Conservation (phyloP, 441 rosid species). For the Daphne laureola region DNA sequence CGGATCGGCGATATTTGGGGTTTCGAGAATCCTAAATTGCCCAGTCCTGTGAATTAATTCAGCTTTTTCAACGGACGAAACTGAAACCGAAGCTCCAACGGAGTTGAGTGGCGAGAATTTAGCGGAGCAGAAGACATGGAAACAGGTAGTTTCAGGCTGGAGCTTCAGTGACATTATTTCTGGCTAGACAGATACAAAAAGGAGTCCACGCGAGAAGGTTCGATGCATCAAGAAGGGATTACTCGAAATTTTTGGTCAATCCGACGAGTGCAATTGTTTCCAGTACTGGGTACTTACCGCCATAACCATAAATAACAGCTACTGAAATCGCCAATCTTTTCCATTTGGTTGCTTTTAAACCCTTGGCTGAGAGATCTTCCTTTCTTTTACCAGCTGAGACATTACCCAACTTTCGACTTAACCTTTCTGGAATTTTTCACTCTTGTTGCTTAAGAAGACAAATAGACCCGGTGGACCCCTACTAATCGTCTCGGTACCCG, state of each 20-base stretch:
- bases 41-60: constrained; percentile 23
- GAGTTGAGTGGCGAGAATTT: constrained; percentile 28
- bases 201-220: not conserved
- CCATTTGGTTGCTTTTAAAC: too few relatives aligned
- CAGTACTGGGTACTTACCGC: not conserved
- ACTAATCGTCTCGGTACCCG: too few relatives aligned
- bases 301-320: too few relatives aligned
- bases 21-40: constrained; percentile 26
- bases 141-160: constrained; percentile 37
- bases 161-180: constrained; percentile 54
- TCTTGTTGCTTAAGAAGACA: too few relatives aligned
- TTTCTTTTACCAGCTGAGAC: too few relatives aligned
- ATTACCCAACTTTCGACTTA: too few relatives aligned
- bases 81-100: constrained; percentile 26
- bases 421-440: too few relatives aligned
- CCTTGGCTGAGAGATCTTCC: too few relatives aligned
- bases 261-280: not conserved
- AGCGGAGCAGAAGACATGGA: constrained; percentile 32
- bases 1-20: constrained; percentile 20
- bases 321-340: too few relatives aligned
- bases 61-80: constrained; percentile 31
- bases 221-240: too few relatives aligned
- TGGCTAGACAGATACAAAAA: not conserved
- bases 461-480: too few relatives aligned
- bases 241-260: too few relatives aligned